A percentile compares a stretch with the other conserved stretches of the same genome.
Evolutionary conservation across 805 yeast species (phyloP).

Genomic region (Nakazawaea siamensis): DNA sequence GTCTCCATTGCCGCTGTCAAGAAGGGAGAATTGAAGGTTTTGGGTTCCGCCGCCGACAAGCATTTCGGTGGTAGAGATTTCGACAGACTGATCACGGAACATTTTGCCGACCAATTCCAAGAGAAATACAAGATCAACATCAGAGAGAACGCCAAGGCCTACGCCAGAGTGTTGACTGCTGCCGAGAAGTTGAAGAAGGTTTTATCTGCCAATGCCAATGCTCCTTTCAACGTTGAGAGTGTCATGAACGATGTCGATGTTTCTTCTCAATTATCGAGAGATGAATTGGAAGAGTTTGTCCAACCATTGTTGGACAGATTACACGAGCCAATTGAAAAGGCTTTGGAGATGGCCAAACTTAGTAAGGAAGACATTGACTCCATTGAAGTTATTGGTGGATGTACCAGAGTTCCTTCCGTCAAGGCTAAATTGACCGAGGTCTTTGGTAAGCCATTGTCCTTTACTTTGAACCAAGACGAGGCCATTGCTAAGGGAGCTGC

Average conservation of each 20-base stretch:
- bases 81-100: slow-evolving; percentile 89
- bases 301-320: slow-evolving; percentile 74
- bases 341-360: slow-evolving; percentile 74
- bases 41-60: slow-evolving; percentile 89
- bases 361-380: slow-evolving; percentile 71
- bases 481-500: slow-evolving; percentile 99
- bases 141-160: slow-evolving; percentile 87
- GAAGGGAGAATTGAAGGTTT: slow-evolving; percentile 91
- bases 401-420: slow-evolving; percentile 93
- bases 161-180: slow-evolving; percentile 84
- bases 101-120: slow-evolving; percentile 89
- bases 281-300: slow-evolving; percentile 85
- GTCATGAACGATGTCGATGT: slow-evolving; percentile 97
- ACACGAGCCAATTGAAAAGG: slow-evolving; percentile 68
- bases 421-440: slow-evolving; percentile 74
- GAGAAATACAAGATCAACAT: slow-evolving; percentile 90
- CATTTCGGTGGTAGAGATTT: slow-evolving; percentile 98
- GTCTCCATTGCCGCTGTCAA: slow-evolving; percentile 85
- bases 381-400: slow-evolving; percentile 95
- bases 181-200: slow-evolving; percentile 94
- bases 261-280: slow-evolving; percentile 80
- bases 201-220: slow-evolving; percentile 88
- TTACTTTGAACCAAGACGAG: slow-evolving; percentile 98
- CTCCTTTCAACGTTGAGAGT: slow-evolving; percentile 93
- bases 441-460: slow-evolving; percentile 80